These are phyloP conservation scores for Alternaria alternata DNA, from an alignment of 2,329 filamentous ascomycete species.

Conservation along the genomic window DNA sequence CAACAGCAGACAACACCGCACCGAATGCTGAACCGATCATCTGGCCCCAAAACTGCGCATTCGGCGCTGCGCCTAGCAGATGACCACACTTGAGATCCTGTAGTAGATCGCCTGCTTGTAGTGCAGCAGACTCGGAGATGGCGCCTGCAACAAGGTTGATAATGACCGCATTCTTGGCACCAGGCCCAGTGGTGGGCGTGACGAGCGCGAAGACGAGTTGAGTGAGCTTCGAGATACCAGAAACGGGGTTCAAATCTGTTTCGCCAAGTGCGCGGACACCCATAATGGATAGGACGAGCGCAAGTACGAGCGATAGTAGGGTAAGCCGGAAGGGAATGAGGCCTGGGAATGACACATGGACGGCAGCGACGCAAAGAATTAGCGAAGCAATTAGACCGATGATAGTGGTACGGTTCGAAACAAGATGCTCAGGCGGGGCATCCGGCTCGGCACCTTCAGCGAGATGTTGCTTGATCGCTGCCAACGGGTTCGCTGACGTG, in stretches of 20 bases:
- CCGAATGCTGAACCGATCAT: constrained; percentile 88
- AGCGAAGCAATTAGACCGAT: constrained; percentile 81
- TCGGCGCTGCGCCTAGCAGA: constrained; percentile 87
- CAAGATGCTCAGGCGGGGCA: constrained; percentile 82
- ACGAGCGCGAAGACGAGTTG: constrained; percentile 94
- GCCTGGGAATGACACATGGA: constrained; percentile 82
- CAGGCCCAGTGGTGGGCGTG: constrained; percentile 69
- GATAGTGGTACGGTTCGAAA: constrained; percentile 74
- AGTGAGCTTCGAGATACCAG: constrained; percentile 94
- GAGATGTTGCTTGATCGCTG: constrained; percentile 44
- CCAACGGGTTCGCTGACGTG: constrained; percentile 30
- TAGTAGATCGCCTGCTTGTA: constrained; percentile 95
- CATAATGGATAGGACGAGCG: constrained; percentile 72
- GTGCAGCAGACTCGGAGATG: constrained; percentile 81
- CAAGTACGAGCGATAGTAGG: constrained; percentile 80
- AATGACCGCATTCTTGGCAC: constrained; percentile 78
- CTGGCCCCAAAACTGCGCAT: constrained; percentile 96
- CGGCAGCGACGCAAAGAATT: constrained; percentile 78
- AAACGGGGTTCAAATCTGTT: constrained; percentile 95
- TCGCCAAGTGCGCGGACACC: constrained; percentile 73
- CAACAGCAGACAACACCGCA: constrained; percentile 82
- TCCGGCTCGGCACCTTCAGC: constrained; percentile 66
- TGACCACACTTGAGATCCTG: constrained; percentile 98
- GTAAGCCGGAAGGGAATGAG: constrained; percentile 85
- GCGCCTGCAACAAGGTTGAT: constrained; percentile 96